These are phyloP conservation scores for Citeromyces hawaiiensis DNA, from an alignment of 1,139 yeast species.

Conservation along the genomic window DNA sequence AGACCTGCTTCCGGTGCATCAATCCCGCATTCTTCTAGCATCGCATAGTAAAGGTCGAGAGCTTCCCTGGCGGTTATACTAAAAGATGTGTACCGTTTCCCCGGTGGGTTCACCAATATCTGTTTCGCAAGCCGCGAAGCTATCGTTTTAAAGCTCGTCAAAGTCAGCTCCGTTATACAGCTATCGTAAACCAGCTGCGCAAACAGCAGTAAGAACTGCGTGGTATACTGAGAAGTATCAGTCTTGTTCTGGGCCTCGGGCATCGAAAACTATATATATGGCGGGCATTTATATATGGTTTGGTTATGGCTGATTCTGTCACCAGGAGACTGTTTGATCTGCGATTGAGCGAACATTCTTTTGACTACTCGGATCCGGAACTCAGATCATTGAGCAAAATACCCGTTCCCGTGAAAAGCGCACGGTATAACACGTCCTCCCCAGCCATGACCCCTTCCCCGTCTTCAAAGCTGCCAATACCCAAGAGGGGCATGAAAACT, in stretches of 20 bases:
- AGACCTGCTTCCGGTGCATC: slow-evolving; percentile 2
- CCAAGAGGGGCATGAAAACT: neutral
- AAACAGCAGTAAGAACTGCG: slow-evolving; percentile 14
- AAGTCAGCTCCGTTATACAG: slow-evolving; percentile 5
- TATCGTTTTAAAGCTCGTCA: slow-evolving; percentile 7
- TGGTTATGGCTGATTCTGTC: neutral
- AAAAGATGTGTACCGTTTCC: slow-evolving; percentile 3
- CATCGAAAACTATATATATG: slow-evolving; percentile 3
- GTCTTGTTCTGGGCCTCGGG: slow-evolving; percentile 6
- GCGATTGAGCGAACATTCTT: neutral
- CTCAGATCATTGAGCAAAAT: neutral
- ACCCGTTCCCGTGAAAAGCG: neutral
- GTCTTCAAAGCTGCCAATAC: neutral
- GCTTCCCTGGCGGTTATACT: slow-evolving; percentile 7
- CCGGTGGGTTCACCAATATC: slow-evolving; percentile 9
- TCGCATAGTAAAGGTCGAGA: slow-evolving; percentile 7
- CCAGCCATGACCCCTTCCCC: neutral
- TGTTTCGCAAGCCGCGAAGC: slow-evolving; percentile 9
- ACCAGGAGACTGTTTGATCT: slow-evolving; percentile 1
- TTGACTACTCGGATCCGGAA: neutral
- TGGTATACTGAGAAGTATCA: slow-evolving; percentile 10
- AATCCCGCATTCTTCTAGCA: slow-evolving; percentile 8
- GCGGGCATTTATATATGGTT: neutral
- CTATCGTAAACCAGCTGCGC: slow-evolving; percentile 14
- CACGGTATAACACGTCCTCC: neutral